Percentiles rank a stretch among this genome's conserved stretches.
Conservation (phyloP, 2,329 filamentous ascomycete genomes). For the Aspergillus hortae region DNA sequence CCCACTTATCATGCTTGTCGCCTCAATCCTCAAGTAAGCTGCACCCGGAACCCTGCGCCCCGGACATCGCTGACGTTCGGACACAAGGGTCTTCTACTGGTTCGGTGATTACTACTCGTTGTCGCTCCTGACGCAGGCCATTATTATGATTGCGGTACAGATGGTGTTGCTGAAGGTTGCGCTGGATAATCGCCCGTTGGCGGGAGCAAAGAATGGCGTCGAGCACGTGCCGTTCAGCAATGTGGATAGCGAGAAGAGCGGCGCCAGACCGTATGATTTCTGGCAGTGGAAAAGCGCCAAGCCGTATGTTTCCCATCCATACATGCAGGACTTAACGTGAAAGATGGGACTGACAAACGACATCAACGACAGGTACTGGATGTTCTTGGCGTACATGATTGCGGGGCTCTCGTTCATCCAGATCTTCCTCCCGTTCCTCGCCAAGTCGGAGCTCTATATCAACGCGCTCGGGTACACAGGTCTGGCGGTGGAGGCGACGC, state of each 20-base stretch:
- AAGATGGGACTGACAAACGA: constrained; percentile 1
- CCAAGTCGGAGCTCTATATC: constrained; percentile 41
- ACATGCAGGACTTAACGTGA: background rate
- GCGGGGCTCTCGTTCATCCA: constrained; percentile 50
- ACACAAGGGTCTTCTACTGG: constrained; percentile 62
- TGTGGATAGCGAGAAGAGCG: constrained; percentile 18
- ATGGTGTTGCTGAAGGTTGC: constrained; percentile 59
- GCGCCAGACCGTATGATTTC: constrained; percentile 56
- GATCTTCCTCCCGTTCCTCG: constrained; percentile 49
- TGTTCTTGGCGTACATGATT: constrained; percentile 54
- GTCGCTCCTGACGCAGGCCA: constrained; percentile 57
- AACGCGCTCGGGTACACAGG: constrained; percentile 43
- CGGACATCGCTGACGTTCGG: constrained; percentile 1
- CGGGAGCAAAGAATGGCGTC: constrained; percentile 35
- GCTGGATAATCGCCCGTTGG: constrained; percentile 52
- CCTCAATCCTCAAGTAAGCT: constrained; percentile 59
- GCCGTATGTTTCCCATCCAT: constrained; percentile 40
- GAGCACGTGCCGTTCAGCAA: constrained; percentile 42
- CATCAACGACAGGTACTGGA: constrained; percentile 49
- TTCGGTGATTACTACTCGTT: constrained; percentile 59
- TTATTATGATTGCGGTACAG: constrained; percentile 59
- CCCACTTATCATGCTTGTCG: constrained; percentile 63
- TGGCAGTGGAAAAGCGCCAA: constrained; percentile 59
- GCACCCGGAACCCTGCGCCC: constrained; percentile 2
- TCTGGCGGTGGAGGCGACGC: constrained; percentile 46